Conservation (phyloP, 1,284 basidiomycete species). For the Apiotrichum siamense region DNA sequence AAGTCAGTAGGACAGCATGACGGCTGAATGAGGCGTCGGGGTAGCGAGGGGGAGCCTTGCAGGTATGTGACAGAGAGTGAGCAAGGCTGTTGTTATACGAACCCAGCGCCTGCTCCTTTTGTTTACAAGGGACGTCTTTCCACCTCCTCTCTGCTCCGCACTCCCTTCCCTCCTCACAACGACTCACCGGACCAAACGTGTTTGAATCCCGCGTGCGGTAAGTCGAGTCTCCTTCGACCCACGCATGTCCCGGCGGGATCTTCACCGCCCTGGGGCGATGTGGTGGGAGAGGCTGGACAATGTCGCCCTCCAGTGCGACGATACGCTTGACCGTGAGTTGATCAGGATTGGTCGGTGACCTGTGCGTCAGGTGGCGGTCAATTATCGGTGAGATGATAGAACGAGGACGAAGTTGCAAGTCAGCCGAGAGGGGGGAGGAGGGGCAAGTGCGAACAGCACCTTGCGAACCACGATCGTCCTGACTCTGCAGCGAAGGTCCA, state of each 20-base stretch:
- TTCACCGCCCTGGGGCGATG: constrained; percentile 39
- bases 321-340: constrained; percentile 53
- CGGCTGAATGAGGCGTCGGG: too few species aligned
- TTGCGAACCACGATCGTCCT: too few species aligned
- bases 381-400: too few species aligned
- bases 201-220: constrained; percentile 50
- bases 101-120: neutral
- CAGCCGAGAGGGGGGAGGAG: too few species aligned
- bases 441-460: too few species aligned
- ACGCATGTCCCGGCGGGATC: constrained; percentile 49
- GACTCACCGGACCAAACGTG: constrained; percentile 52
- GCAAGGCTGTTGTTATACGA: neutral
- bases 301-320: constrained; percentile 52
- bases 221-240: constrained; percentile 54
- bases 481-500: too few species aligned
- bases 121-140: too few species aligned
- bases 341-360: constrained; percentile 50
- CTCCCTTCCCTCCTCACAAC: too few species aligned
- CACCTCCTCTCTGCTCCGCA: too few species aligned
- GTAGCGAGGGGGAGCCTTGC: too few species aligned
- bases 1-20: too few species aligned
- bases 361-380: constrained; percentile 22
- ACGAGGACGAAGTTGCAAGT: too few species aligned
- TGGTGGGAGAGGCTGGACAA: constrained; percentile 48
- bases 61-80: neutral